A percentile compares a stretch with the other conserved stretches of the same genome.
phyloP scores from a whole-genome alignment of 148 eudicot species.

The Fagopyrum esculentum region DNA sequence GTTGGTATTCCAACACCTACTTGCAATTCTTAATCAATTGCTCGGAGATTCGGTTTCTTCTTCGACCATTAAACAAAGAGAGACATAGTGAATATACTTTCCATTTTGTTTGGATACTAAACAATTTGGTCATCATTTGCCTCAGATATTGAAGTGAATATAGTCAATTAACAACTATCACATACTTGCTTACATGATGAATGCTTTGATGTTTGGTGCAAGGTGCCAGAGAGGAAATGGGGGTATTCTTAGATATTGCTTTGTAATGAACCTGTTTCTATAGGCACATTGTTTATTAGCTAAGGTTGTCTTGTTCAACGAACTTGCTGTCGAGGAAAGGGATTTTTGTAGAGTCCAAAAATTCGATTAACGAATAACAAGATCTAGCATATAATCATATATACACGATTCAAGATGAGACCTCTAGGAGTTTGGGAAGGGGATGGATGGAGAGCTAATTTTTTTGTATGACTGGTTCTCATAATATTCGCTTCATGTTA shows the following conservation, averaged over 20 bases:
- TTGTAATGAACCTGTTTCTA: neutral
- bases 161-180: neutral
- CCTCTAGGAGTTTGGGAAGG: neutral
- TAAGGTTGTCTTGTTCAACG: neutral
- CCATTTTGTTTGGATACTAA: neutral
- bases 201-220: neutral
- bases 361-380: neutral
- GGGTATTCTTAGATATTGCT: neutral
- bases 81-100: neutral
- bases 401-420: neutral
- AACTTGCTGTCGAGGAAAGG: neutral
- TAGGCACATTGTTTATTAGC: neutral
- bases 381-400: neutral
- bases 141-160: neutral
- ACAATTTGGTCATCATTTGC: neutral
- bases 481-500: neutral
- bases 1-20: neutral
- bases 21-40: conserved; percentile 2
- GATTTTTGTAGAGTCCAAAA: neutral
- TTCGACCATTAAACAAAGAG: neutral
- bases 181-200: neutral
- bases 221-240: no score
- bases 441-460: neutral
- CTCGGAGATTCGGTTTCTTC: neutral
- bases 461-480: neutral